Base-by-base conservation (phyloP, 306 rosid species). In the Macrotyloma uniflorum region DNA sequence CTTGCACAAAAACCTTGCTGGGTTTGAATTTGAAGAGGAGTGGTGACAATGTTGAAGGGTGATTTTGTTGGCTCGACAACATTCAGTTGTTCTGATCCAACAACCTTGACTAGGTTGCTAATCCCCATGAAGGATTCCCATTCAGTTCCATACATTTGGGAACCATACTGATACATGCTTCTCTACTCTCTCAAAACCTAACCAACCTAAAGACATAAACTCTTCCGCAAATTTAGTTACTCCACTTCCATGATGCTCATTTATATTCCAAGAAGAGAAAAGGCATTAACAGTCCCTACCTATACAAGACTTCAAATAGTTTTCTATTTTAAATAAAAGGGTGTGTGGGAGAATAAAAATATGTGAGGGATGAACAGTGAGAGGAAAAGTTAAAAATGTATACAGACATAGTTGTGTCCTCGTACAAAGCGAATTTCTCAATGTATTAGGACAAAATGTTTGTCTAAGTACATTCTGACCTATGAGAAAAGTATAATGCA, bases 91-190 rank as follows among this genome's bases (percentile, higher is more conserved):
- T 73, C 80, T 83, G 80, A 2, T 64, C 67, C 82, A 80, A 74
- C 72, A 64, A 76, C 45, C 30, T 76, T 83, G 53, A n/a, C 36
- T 24, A 62, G 8, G 62, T 24, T 50, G 74, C n/a, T 68, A 68
- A 73, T 67, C 16, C 81, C 84, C 38, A 36, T 43, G 78, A 23
- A 54, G 47, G 77, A 14, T 42, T 75, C 82, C 80, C 83, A 81
- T 57, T 51, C 68, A 46, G 69, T 57, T 73, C 54, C 62, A 8
- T 65, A 71, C 72, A 76, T 80, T 35, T 62, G 70, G 57, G 76
- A 54, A 64, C 23, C 36, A 23, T 63, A 65, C 45, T 82, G 68
- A 66, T 76, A 66, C 49, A 54, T 83, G 36, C 46, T 79, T 63
- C 38, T 61, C 19, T 64, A 54, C 36, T 35, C 38, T 42, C 16